phyloP scores from a whole-genome alignment of 257 asterid species.

The Solanum sejunctum region DNA sequence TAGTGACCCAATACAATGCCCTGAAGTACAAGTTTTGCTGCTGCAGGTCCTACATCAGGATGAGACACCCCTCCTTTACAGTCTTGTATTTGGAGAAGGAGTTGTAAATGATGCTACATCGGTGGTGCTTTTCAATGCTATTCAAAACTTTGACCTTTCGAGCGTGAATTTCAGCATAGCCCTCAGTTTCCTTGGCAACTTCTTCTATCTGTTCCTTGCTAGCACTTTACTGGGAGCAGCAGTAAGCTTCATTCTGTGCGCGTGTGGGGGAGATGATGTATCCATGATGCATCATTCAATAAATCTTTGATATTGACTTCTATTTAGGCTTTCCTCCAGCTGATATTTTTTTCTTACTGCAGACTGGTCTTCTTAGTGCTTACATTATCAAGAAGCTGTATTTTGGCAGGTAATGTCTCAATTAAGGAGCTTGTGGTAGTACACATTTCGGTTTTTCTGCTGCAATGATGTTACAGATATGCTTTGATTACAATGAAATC shows the following conservation, averaged over 20 bases:
- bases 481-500: background rate
- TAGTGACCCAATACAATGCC: background rate
- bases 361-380: slow-evolving; percentile 38
- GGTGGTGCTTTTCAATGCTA: slow-evolving; percentile 40
- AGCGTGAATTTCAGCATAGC: slow-evolving; percentile 6
- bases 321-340: background rate
- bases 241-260: slow-evolving; percentile 8
- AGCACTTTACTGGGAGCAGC: slow-evolving; percentile 31
- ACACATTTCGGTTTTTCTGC: background rate
- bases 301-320: background rate
- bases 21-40: background rate
- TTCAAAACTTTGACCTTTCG: slow-evolving; percentile 25
- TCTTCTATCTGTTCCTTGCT: slow-evolving; percentile 26
- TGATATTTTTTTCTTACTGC: slow-evolving; percentile 8
- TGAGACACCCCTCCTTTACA: slow-evolving; percentile 36
- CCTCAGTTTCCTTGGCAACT: slow-evolving; percentile 21
- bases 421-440: background rate
- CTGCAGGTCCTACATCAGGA: slow-evolving; percentile 36
- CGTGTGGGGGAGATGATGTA: background rate
- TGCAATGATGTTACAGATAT: background rate
- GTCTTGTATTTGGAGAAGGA: slow-evolving; percentile 42
- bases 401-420: slow-evolving; percentile 19
- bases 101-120: slow-evolving; percentile 45
- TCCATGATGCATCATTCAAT: background rate
- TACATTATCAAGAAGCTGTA: slow-evolving; percentile 31